A percentile compares a stretch with the other conserved stretches of the same genome.
phyloP scores from a whole-genome alignment of 2,329 filamentous ascomycete genomes.

The Raffaelea albimanens region DNA sequence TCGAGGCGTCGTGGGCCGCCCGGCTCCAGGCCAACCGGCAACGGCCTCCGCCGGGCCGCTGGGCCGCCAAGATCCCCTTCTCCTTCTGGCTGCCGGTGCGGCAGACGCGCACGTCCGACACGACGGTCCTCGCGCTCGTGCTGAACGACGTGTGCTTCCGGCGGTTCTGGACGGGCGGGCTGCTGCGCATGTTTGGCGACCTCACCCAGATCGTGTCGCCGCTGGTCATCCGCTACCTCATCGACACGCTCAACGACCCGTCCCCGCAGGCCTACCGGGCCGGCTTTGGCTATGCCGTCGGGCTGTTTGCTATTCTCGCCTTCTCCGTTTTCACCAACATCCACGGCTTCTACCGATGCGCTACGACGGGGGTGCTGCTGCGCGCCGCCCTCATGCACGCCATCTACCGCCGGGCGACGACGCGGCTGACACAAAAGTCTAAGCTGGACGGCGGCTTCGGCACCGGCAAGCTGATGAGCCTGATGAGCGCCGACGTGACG shows the following conservation, averaged over 20 bases:
- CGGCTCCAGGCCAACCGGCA: constrained; percentile 12
- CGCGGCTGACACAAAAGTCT: constrained; percentile 10
- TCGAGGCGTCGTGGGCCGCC: constrained; percentile 14
- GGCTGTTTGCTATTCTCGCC: constrained; percentile 16
- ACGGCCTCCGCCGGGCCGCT: not conserved
- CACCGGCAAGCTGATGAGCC: constrained; percentile 20
- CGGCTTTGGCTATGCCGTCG: constrained; percentile 17
- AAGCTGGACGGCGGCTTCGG: constrained; percentile 14
- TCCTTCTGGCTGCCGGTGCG: constrained; percentile 16
- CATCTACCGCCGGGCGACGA: constrained; percentile 14
- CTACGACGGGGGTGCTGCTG: constrained; percentile 6
- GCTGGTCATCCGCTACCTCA: constrained; percentile 17
- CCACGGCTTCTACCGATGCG: constrained; percentile 17
- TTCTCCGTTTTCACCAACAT: constrained; percentile 17
- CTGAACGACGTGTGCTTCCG: constrained; percentile 21
- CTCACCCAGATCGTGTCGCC: constrained; percentile 16
- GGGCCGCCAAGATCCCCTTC: constrained; percentile 14
- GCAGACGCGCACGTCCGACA: constrained; percentile 13
- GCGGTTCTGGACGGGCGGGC: constrained; percentile 21
- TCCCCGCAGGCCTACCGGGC: constrained; percentile 12
- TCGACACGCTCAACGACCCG: constrained; percentile 14
- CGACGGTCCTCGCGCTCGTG: constrained; percentile 17
- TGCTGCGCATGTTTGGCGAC: constrained; percentile 19
- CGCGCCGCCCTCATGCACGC: constrained; percentile 9
- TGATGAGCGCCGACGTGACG: constrained; percentile 23